phyloP scores from a whole-genome alignment of 768 basidiomycete species.

The Agaricus subrufescens region DNA sequence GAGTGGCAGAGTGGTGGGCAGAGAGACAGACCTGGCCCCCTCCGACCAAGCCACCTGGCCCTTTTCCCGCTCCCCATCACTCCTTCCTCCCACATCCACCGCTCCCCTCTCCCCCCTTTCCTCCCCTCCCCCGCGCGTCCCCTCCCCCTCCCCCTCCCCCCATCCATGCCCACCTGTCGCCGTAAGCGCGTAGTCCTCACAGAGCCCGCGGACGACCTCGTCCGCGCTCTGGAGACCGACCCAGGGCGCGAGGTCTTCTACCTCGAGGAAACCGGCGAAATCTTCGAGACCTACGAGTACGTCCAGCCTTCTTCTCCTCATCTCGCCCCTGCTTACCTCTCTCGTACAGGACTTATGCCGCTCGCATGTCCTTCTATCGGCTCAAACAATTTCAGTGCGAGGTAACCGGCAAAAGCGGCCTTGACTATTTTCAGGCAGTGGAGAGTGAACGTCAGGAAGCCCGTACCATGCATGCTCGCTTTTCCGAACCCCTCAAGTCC shows the following conservation, averaged over 20 bases:
- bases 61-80: constrained; percentile 55
- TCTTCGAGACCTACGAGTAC: constrained; percentile 95
- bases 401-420: constrained; percentile 89
- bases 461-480: constrained; percentile 82
- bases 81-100: constrained; percentile 39
- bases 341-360: constrained; percentile 63
- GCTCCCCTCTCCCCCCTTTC: constrained; percentile 30
- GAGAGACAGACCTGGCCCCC: constrained; percentile 30
- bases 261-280: constrained; percentile 92
- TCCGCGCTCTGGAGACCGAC: constrained; percentile 59
- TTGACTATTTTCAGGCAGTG: constrained; percentile 93
- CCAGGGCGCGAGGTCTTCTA: constrained; percentile 81
- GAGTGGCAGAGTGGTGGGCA: constrained; percentile 16
- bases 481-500: constrained; percentile 89
- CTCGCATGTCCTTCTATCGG: constrained; percentile 92
- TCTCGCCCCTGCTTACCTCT: constrained; percentile 18
- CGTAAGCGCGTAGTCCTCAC: constrained; percentile 89
- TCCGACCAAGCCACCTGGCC: constrained; percentile 59
- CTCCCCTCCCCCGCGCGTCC: constrained; percentile 18
- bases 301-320: constrained; percentile 30
- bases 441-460: constrained; percentile 91
- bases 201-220: constrained; percentile 68
- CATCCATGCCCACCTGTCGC: constrained; percentile 77
- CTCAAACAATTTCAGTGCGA: constrained; percentile 96
- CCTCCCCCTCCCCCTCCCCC: constrained; percentile 18